Evolutionary conservation across 176 grass and related monocot genomes (phyloP), one percentile per base, ranked within the genome.

Genomic region (Bromus sterilis): DNA sequence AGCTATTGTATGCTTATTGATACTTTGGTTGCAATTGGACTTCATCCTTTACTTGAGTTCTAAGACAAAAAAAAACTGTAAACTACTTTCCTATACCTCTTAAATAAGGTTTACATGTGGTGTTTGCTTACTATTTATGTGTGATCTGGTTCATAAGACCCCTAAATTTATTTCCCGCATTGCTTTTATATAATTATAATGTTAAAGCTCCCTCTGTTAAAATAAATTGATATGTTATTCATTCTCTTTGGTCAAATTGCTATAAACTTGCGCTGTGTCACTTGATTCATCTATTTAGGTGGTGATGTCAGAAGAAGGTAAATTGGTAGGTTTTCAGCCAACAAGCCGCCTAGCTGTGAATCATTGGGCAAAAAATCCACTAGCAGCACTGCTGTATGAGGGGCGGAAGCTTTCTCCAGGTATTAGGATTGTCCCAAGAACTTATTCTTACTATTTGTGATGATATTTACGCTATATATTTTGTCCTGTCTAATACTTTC

Each of bases 271-370:
- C 51, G 55, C 24, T 20, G 0, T 9, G 21, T 67, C 23, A 31
- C 40, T 56, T 36, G 23, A 56, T 68, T 70, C 5, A 28, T 75
- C 16, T 76, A 77, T 62, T 81, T 85, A 98, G 95, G 92, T 98
- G 66, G 89, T 93, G 41, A 59, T 98, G 62, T 93, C 95, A 84
- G 84, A 79, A 89, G 76, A 84, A 87, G 92, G 92, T 77, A 94
- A 91, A 63, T 59, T 98, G 48, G 84, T 98, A 29, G 95, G 95
- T 34, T 94, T 98, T 89, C 92, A 94, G 84, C 95, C 95, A 72
- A 98, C 88, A 23, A 98, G 63, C 75, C 88, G 88, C 58, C 60
- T 82, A 80, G 91, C 85, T 84, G 91, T 92, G 56, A 93, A 86
- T 34, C 71, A 84, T 74, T 98, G 95, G 92, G 84, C 90, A 81